Evolutionary conservation across 352 stramenopile genomes (phyloP).

Genomic region (Phytopythium cucurbitacearum): DNA sequence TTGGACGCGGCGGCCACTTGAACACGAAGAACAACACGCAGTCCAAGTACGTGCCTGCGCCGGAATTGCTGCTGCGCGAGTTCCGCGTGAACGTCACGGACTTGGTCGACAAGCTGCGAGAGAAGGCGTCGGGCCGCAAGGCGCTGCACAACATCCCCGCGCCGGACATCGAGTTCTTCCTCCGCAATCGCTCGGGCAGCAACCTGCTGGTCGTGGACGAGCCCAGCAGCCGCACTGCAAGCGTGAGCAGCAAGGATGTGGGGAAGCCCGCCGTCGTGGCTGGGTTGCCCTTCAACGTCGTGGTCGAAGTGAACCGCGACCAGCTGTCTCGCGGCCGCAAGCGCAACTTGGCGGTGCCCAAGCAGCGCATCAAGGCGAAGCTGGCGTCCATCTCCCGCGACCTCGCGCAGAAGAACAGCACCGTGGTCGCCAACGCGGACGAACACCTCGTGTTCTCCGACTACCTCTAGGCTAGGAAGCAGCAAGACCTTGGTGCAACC

Average conservation of each 20-base stretch:
- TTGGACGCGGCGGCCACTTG: conserved; percentile 59
- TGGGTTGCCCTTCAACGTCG: conserved; percentile 26
- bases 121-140: conserved; percentile 66
- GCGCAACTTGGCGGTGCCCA: conserved; percentile 58
- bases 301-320: conserved; percentile 65
- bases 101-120: conserved; percentile 63
- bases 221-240: conserved; percentile 2
- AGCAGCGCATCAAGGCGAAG: conserved; percentile 68
- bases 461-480: conserved; percentile 34
- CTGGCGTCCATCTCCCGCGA: conserved; percentile 61
- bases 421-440: conserved; percentile 38
- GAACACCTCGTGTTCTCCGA: conserved; percentile 75
- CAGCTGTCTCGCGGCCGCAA: conserved; percentile 36
- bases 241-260: conserved; percentile 1
- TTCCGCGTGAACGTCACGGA: conserved; percentile 61
- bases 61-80: conserved; percentile 63
- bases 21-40: conserved; percentile 66
- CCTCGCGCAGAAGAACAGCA: conserved; percentile 37
- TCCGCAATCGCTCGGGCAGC: conserved; percentile 33
- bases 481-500: background rate
- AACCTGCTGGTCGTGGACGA: conserved; percentile 47
- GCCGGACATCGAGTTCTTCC: conserved; percentile 56
- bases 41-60: conserved; percentile 68
- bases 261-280: conserved; percentile 10
- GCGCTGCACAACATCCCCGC: conserved; percentile 62